Evolutionary conservation across 2,329 filamentous ascomycete genomes (phyloP), one percentile per base, ranked within the genome.

Genomic region (Diplodia seriata): DNA sequence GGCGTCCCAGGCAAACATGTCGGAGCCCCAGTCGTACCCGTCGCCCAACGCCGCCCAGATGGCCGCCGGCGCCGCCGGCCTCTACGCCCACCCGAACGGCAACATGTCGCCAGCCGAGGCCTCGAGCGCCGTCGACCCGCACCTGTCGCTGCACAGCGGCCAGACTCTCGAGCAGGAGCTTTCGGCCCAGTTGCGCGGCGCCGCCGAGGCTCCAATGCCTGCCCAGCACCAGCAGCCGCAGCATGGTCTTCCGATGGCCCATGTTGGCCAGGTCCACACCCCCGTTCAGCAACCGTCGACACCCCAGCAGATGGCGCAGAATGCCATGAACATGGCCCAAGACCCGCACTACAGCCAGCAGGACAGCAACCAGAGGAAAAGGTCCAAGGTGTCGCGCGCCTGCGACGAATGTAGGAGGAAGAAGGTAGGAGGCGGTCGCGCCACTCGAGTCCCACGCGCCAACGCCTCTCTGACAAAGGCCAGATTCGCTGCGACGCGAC

Each of bases 341-440:
- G 75, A 76, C 29, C 73, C 76, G 49, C 69, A 72, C 26, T 79
- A 76, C 59, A 74, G 74, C 63, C 74, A 78, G 65, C 77, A 77
- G 54, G 77, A 79, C 47, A 74, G 74, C 53, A 78, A 73, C 50
- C 78, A 78, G 70, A 72, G 76, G 59, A 68, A 68, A n/a, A 55
- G 66, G 50, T 79, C 77, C 38, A 80, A 80, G 70, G 78, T 79
- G n/a, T 80, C 78, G 12, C 77, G 78, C 64, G 78, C 78, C 11
- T 80, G 78, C 70, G 78, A 80, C 68, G 78, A 80, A 69, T 80
- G 78, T 68, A 74, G 78, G 61, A 73, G 78, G 36, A 80, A 80
- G 71, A 80, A 80, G 76, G 78, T 80, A 69, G n/a, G 59, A 23
- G 36, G 29, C 5, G 11, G 26, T 20, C 40, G 49, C 38, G 53